Evolutionary conservation across 2,329 filamentous ascomycete species (phyloP).

Genomic region (Pezicula carpinea): DNA sequence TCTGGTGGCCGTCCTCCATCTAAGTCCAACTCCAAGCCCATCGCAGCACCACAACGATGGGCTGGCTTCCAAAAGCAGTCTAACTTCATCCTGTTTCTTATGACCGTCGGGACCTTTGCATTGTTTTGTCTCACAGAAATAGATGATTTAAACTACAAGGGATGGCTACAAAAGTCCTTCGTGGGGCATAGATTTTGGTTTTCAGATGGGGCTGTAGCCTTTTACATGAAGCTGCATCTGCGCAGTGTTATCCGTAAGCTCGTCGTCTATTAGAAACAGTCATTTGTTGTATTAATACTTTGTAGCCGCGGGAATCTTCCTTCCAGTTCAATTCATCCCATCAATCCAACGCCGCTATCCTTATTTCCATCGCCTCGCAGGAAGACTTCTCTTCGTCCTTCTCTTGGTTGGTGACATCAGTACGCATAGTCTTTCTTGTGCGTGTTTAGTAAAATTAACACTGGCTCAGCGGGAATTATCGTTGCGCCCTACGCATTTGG

Average conservation of each 20-base stretch:
- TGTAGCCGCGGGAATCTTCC: conserved; percentile 10
- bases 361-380: conserved; percentile 4
- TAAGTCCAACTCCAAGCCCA: too few species aligned
- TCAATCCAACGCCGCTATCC: conserved; percentile 9
- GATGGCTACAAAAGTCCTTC: neutral
- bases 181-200: conserved; percentile 2
- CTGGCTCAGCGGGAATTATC: conserved; percentile 4
- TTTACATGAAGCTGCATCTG: conserved; percentile 7
- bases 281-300: neutral
- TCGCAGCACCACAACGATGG: neutral
- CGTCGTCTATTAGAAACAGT: neutral
- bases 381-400: conserved; percentile 4
- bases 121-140: conserved; percentile 3
- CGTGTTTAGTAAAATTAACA: neutral
- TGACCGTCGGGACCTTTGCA: conserved; percentile 3
- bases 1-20: too few species aligned
- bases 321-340: conserved; percentile 12
- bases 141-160: neutral
- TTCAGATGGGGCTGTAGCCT: neutral
- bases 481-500: conserved; percentile 4
- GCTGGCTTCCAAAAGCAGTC: conserved; percentile 8
- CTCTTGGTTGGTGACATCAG: conserved; percentile 11
- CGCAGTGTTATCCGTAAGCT: conserved; percentile 11
- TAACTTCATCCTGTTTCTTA: conserved; percentile 3
- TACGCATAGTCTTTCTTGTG: neutral